Evolutionary conservation across 2,329 filamentous ascomycete genomes (phyloP).

Genomic region (Fusarium domesticum): DNA sequence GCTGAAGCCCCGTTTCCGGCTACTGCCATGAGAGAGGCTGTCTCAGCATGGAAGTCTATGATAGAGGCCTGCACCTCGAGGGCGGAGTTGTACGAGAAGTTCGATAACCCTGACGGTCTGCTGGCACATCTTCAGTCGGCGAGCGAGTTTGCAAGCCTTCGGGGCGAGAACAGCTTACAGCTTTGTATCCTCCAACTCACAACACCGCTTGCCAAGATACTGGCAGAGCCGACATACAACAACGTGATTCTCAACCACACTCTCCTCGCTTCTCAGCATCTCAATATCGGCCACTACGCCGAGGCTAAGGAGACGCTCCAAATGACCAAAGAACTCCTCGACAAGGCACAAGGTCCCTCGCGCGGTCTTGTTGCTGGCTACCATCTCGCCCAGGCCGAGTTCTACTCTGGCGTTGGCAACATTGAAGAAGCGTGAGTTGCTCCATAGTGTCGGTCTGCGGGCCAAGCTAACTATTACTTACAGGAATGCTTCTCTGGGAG

Average conservation of each 20-base stretch:
- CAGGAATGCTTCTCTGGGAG: slow-evolving; percentile 34
- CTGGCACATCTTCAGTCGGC: slow-evolving; percentile 50
- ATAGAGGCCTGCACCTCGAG: slow-evolving; percentile 38
- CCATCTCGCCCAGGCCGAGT: slow-evolving; percentile 72
- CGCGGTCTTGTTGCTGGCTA: slow-evolving; percentile 49
- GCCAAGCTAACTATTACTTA: slow-evolving; percentile 8
- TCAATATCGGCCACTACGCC: slow-evolving; percentile 49
- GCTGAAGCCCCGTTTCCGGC: slow-evolving; percentile 32
- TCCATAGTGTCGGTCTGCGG: background rate
- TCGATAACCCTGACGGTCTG: slow-evolving; percentile 51
- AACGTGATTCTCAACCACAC: slow-evolving; percentile 46
- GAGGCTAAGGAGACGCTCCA: slow-evolving; percentile 54
- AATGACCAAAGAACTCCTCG: slow-evolving; percentile 50
- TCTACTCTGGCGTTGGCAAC: slow-evolving; percentile 65
- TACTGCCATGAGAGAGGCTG: slow-evolving; percentile 35
- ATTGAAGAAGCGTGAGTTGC: slow-evolving; percentile 55
- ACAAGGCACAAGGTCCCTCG: slow-evolving; percentile 37
- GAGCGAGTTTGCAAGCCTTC: slow-evolving; percentile 50
- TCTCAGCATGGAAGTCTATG: slow-evolving; percentile 46
- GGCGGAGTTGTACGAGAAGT: slow-evolving; percentile 40
- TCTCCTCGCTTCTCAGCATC: slow-evolving; percentile 51
- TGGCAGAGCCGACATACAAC: slow-evolving; percentile 34
- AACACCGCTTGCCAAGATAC: slow-evolving; percentile 39
- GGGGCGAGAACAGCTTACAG: slow-evolving; percentile 47
- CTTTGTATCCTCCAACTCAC: slow-evolving; percentile 47